These are phyloP conservation scores for Saksenaea vasiformis DNA, from an alignment of 371 early-diverging fungal species.

Conservation along the genomic window DNA sequence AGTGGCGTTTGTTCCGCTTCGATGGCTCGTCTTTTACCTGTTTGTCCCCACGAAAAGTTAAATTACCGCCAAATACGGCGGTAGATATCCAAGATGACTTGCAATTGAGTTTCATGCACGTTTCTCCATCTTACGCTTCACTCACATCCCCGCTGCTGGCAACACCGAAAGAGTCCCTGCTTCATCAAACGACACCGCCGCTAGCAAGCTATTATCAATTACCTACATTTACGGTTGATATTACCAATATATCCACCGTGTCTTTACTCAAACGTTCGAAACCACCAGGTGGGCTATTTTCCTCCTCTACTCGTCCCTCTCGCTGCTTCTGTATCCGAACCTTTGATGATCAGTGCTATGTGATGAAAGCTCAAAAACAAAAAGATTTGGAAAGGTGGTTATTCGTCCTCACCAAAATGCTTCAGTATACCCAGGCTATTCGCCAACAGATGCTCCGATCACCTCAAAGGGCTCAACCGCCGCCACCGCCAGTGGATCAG, in stretches of 20 bases:
- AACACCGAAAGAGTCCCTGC: slow-evolving; percentile 17
- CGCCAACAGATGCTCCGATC: not conserved
- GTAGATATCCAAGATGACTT: slow-evolving; percentile 2
- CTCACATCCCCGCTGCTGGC: slow-evolving; percentile 19
- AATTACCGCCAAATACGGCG: slow-evolving; percentile 21
- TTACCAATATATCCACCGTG: slow-evolving; percentile 26
- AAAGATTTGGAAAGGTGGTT: slow-evolving; percentile 34
- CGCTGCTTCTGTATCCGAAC: slow-evolving; percentile 27
- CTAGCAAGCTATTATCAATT: slow-evolving; percentile 25
- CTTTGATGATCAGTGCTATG: slow-evolving; percentile 17
- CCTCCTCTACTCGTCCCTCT: slow-evolving; percentile 6
- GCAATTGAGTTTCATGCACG: slow-evolving; percentile 4
- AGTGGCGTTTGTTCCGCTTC: slow-evolving; percentile 32
- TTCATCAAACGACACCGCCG: not conserved
- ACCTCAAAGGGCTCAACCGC: not conserved
- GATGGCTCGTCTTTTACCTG: slow-evolving; percentile 31
- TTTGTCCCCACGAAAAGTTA: slow-evolving; percentile 25
- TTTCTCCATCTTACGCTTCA: slow-evolving; percentile 6
- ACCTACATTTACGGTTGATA: slow-evolving; percentile 26
- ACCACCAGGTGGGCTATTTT: slow-evolving; percentile 2
- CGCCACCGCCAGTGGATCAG: not conserved
- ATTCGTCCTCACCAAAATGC: slow-evolving; percentile 33
- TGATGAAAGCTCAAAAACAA: slow-evolving; percentile 29
- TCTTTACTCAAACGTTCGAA: slow-evolving; percentile 20
- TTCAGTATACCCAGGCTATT: slow-evolving; percentile 12